Evolutionary conservation across 805 yeast species (phyloP).

Genomic region (Starmerella cellae): DNA sequence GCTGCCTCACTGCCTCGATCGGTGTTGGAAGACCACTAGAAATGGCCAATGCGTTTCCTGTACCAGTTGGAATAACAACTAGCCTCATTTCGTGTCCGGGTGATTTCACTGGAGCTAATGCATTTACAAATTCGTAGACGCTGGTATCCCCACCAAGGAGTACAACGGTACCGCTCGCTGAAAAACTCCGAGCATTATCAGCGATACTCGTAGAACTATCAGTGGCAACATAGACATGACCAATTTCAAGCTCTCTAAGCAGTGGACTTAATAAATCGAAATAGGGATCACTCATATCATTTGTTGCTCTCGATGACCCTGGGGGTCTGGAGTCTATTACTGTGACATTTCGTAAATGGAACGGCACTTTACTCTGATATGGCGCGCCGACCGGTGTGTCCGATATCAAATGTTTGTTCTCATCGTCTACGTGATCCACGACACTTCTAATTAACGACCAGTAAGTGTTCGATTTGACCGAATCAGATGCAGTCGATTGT

Average conservation of each 20-base stretch:
- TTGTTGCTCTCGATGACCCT: constrained; percentile 18
- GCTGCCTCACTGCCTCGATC: constrained; percentile 22
- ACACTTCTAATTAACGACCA: constrained; percentile 9
- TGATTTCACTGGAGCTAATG: constrained; percentile 21
- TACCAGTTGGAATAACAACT: constrained; percentile 54
- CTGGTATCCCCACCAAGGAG: constrained; percentile 82
- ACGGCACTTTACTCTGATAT: constrained; percentile 15
- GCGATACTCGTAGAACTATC: constrained; percentile 22
- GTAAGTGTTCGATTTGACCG: too few species aligned
- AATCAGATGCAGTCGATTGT: not conserved
- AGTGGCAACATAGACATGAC: constrained; percentile 29
- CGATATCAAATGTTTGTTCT: constrained; percentile 7
- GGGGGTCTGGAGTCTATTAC: constrained; percentile 27
- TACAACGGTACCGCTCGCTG: constrained; percentile 34
- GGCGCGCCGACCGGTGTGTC: constrained; percentile 11
- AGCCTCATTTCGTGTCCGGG: constrained; percentile 15
- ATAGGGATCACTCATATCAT: constrained; percentile 18
- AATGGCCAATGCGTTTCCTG: constrained; percentile 70
- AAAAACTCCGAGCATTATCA: constrained; percentile 25
- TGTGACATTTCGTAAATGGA: constrained; percentile 22
- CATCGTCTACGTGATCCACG: constrained; percentile 5
- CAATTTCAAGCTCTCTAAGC: constrained; percentile 25
- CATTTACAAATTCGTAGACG: constrained; percentile 59
- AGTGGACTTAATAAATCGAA: constrained; percentile 26
- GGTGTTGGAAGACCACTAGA: constrained; percentile 36